Percentiles rank a stretch among this genome's conserved stretches.
Conservation (phyloP, 2,329 filamentous ascomycete genomes). For the Macrophomina pseudophaseolina region DNA sequence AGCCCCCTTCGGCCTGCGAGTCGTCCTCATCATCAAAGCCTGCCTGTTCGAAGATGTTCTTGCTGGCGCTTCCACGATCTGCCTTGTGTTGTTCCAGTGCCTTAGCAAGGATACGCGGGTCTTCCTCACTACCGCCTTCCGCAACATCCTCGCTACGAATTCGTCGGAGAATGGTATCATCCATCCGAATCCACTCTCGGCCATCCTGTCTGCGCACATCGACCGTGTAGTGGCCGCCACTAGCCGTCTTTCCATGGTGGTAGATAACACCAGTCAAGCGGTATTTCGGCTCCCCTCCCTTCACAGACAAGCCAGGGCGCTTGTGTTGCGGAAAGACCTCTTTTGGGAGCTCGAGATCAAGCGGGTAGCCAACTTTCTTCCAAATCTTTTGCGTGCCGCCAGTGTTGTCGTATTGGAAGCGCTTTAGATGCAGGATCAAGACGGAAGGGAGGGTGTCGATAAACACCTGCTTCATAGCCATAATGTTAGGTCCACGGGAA, state of each 20-base stretch:
- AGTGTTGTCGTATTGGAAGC: constrained; percentile 91
- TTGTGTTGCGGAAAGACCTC: constrained; percentile 83
- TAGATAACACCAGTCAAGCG: constrained; percentile 90
- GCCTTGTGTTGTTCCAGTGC: constrained; percentile 71
- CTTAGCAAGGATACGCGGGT: constrained; percentile 69
- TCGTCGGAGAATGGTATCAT: constrained; percentile 88
- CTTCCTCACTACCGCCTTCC: constrained; percentile 81
- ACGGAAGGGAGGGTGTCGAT: constrained; percentile 91
- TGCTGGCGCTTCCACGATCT: constrained; percentile 51
- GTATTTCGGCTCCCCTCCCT: constrained; percentile 79
- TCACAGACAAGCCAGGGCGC: constrained; percentile 67
- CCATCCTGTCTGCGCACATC: constrained; percentile 93
- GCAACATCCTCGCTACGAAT: constrained; percentile 89
- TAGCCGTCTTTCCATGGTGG: constrained; percentile 96
- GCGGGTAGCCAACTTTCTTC: constrained; percentile 95
- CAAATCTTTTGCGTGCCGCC: constrained; percentile 95
- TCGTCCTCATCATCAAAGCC: constrained; percentile 65
- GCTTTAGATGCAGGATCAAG: constrained; percentile 92
- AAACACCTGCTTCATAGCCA: constrained; percentile 90
- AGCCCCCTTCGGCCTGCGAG: constrained; percentile 69
- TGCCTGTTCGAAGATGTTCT: constrained; percentile 75
- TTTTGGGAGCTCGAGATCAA: constrained; percentile 91
- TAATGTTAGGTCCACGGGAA: constrained; percentile 74
- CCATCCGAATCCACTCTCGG: constrained; percentile 93
- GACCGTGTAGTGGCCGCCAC: constrained; percentile 96